Base-by-base conservation (phyloP, 2,329 filamentous ascomycete species). In the Acephala macrosclerotiorum region DNA sequence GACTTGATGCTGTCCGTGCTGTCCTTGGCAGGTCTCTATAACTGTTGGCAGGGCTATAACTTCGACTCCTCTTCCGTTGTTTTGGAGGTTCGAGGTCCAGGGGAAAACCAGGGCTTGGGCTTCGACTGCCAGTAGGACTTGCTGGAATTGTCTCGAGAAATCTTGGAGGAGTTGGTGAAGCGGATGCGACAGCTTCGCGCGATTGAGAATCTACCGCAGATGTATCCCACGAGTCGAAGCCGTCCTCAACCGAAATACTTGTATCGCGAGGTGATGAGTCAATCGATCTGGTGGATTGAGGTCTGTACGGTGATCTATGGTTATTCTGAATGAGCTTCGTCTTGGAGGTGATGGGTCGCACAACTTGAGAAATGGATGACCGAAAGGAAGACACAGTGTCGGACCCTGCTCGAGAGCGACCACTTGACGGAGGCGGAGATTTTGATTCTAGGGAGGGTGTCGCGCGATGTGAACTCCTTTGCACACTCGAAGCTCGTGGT, bases 201-300 rank as follows among this genome's bases (percentile, higher is more conserved):
- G 84, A 85, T 69, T 89, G 85, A 2, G 85, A 79, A 70, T 90
- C 89, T 1, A 92, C 88, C 0, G 83, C 82, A 0, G 89, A 91
- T 0, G 89, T 92, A 73, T 93, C 90, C 91, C 91, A 93, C 2
- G 85, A 88, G 72, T 93, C 91, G 72, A 93, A 93, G 1, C 87
- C 86, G 67, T 91, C 89, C n/a, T 86, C 84, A 33, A 68, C 64
- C 18, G 16, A 75, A 26, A 67, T 45, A 26, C 53, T 67, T 25
- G 65, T 69, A 40, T 72, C 72, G 22, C 66, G 69, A 47, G 70
- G 65, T 18, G 49, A 53, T 16, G 49, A 53, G 18, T 53, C 49
- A 14, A 73, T 76, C 0, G 84, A 85, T 6, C 86, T 83, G 11
- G 84, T 75, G 0, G 87, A 89, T 7, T 78, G 71, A 2, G 81